Evolutionary conservation across 2,329 filamentous ascomycete genomes (phyloP).

Genomic region (Aspergillus felis): DNA sequence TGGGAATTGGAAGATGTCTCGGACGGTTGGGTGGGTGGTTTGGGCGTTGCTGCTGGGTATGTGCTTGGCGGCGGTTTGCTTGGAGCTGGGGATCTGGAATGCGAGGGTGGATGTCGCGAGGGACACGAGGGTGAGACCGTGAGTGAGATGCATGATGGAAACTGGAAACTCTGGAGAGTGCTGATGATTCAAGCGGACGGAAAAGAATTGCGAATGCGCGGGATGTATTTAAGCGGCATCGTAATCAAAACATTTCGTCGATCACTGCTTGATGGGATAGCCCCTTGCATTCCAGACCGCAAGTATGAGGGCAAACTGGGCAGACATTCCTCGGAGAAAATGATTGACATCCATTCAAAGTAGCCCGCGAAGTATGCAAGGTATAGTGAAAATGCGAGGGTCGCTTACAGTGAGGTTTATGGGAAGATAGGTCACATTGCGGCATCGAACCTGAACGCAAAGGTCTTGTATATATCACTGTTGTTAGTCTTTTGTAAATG

Average conservation of each 20-base stretch:
- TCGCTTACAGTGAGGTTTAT: not conserved
- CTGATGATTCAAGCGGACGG: not conserved
- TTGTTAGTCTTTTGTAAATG: too few relatives aligned
- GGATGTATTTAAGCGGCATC: not conserved
- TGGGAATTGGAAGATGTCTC: slow-evolving; percentile 18
- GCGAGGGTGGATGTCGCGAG: not conserved
- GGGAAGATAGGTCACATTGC: not conserved
- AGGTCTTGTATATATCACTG: too few relatives aligned
- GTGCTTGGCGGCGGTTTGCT: not conserved
- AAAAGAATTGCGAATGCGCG: too few relatives aligned
- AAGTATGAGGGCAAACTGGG: not conserved
- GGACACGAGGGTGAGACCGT: not conserved
- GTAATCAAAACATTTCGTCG: not conserved
- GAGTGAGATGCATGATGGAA: not conserved
- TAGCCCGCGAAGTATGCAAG: not conserved
- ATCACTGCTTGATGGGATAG: not conserved
- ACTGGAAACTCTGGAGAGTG: not conserved
- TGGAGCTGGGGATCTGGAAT: not conserved
- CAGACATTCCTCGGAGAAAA: not conserved
- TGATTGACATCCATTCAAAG: not conserved
- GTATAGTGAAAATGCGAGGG: not conserved
- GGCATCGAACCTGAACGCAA: too few relatives aligned
- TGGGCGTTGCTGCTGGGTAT: not conserved
- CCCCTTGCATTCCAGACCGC: not conserved
- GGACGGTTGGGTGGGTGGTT: not conserved